Percentiles rank a stretch among this genome's conserved stretches.
Conservation (phyloP, 2,329 filamentous ascomycete species). For the Fusarium nurragi region DNA sequence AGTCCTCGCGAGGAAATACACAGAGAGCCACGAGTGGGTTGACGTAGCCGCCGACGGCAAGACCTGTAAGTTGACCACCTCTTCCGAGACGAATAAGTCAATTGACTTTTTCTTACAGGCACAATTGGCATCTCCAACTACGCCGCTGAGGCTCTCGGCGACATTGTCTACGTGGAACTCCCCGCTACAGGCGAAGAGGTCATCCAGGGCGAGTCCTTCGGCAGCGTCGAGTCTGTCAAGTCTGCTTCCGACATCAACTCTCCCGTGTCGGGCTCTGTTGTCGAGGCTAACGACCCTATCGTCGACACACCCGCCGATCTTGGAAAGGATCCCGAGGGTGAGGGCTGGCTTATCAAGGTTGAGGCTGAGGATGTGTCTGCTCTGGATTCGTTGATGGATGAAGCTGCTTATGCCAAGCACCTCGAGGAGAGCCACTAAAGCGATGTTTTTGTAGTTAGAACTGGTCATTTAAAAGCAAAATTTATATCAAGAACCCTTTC, state of each 20-base stretch:
- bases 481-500: conserved; percentile 27
- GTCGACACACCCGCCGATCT: conserved; percentile 54
- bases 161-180: conserved; percentile 91
- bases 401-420: conserved; percentile 66
- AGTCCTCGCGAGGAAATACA: conserved; percentile 63
- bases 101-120: conserved; percentile 57
- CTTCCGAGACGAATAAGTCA: too few species aligned
- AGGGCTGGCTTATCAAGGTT: conserved; percentile 86
- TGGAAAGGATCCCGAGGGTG: conserved; percentile 78
- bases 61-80: conserved; percentile 38
- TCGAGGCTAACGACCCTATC: conserved; percentile 68
- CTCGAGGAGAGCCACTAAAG: conserved; percentile 27
- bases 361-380: conserved; percentile 66
- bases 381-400: conserved; percentile 75
- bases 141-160: conserved; percentile 84
- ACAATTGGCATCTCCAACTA: conserved; percentile 81
- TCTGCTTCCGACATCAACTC: conserved; percentile 89
- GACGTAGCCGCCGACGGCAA: conserved; percentile 75
- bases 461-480: conserved; percentile 31
- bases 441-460: not conserved
- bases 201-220: conserved; percentile 77
- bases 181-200: conserved; percentile 73
- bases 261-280: conserved; percentile 77
- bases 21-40: conserved; percentile 93
- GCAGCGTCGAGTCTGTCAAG: conserved; percentile 92